Percentiles rank a stretch among this genome's conserved stretches.
phyloP scores from a whole-genome alignment of 1,284 basidiomycete genomes.

The Schizopora paradoxa region DNA sequence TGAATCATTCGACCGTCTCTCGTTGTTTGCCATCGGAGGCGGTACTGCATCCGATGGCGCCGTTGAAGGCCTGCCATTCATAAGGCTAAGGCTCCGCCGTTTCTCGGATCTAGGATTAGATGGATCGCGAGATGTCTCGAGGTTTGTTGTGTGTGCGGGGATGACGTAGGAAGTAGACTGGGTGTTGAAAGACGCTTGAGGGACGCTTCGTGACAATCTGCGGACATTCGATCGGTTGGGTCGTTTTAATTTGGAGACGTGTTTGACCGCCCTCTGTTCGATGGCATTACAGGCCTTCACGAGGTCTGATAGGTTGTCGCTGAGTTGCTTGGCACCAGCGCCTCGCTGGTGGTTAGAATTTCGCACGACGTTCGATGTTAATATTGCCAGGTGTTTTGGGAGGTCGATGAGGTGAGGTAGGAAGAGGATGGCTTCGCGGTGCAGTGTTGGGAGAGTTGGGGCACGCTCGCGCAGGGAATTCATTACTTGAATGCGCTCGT shows the following conservation, averaged over 20 bases:
- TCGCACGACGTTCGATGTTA: conserved; percentile 69
- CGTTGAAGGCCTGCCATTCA: no score
- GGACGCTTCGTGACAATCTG: no score
- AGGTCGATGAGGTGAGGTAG: conserved; percentile 68
- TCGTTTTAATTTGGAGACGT: conserved; percentile 57
- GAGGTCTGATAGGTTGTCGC: conserved; percentile 37
- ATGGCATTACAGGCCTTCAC: conserved; percentile 65
- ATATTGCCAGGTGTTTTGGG: conserved; percentile 63
- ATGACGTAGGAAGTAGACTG: no score
- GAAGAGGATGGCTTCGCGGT: conserved; percentile 63
- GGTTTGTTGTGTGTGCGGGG: no score
- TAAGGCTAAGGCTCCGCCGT: no score
- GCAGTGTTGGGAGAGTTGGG: conserved; percentile 46
- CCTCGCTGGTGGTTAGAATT: conserved; percentile 31
- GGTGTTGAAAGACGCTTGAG: no score
- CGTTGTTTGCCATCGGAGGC: no score
- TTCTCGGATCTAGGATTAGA: no score
- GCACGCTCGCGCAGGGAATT: conserved; percentile 52
- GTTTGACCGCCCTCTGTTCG: conserved; percentile 60
- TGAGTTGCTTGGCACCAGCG: conserved; percentile 25
- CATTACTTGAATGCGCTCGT: conserved; percentile 48
- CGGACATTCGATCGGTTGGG: no score
- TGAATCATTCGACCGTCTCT: no score
- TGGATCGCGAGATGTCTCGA: no score
- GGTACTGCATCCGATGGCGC: no score